A percentile compares a stretch with the other conserved stretches of the same genome.
phyloP scores from a whole-genome alignment of 352 stramenopile species.

The Globisporangium paroecandrum region DNA sequence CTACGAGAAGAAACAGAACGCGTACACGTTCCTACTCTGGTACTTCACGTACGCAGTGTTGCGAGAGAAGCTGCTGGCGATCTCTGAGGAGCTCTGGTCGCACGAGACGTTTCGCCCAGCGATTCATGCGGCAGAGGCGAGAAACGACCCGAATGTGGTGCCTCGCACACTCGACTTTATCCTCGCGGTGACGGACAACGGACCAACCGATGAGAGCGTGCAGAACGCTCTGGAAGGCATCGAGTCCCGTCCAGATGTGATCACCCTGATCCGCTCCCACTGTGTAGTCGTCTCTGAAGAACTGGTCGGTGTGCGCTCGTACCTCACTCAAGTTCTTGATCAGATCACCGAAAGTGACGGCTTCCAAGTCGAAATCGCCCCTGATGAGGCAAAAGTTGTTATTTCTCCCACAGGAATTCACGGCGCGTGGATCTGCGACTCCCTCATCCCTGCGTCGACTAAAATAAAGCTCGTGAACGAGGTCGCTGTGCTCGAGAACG shows the following conservation, averaged over 20 bases:
- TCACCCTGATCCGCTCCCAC: background rate
- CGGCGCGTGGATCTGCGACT: slow-evolving; percentile 30
- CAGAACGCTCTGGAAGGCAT: background rate
- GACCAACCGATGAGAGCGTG: background rate
- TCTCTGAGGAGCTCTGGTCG: background rate
- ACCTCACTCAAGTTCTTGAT: background rate
- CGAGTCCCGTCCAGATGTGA: background rate
- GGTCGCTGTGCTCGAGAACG: slow-evolving; percentile 31
- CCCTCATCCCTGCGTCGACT: slow-evolving; percentile 21
- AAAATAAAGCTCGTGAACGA: slow-evolving; percentile 27
- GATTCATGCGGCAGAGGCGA: background rate
- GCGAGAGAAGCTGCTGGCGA: background rate
- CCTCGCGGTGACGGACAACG: slow-evolving; percentile 4
- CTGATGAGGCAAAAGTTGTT: background rate
- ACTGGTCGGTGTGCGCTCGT: background rate
- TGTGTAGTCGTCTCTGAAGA: background rate
- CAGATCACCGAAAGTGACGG: background rate
- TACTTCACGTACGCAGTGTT: slow-evolving; percentile 9
- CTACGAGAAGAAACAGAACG: slow-evolving; percentile 3
- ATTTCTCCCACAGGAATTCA: slow-evolving; percentile 3
- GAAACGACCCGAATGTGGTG: background rate
- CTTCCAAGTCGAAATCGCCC: background rate
- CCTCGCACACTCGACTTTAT: slow-evolving; percentile 3
- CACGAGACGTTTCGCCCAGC: background rate
- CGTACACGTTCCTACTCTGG: slow-evolving; percentile 4